A percentile compares a stretch with the other conserved stretches of the same genome.
Conservation (phyloP, 805 yeast species). For the Metschnikowia proteae region DNA sequence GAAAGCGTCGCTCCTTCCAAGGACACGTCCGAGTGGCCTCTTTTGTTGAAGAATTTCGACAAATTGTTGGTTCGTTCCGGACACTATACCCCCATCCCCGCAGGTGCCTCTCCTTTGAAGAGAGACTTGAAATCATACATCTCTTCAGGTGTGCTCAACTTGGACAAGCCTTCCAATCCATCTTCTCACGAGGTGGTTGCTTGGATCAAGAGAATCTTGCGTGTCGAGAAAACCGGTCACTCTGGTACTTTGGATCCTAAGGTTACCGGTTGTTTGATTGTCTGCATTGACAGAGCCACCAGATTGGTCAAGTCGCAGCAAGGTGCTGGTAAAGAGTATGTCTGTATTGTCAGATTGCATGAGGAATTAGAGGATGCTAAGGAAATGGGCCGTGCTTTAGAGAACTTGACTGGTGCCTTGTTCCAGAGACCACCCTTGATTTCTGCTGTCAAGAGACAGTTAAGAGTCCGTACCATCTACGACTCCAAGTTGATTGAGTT, state of each 20-base stretch:
- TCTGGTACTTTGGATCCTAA: constrained; percentile 98
- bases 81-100: constrained; percentile 95
- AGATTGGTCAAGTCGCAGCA: constrained; percentile 97
- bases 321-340: constrained; percentile 99
- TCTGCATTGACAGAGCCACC: constrained; percentile 97
- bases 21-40: constrained; percentile 94
- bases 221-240: constrained; percentile 98
- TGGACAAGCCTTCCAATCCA: constrained; percentile 98
- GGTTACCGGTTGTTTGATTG: constrained; percentile 98
- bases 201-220: constrained; percentile 93
- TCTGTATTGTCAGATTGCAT: constrained; percentile 93
- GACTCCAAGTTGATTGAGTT: constrained; percentile 94
- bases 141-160: constrained; percentile 92
- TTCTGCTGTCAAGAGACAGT: constrained; percentile 98
- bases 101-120: constrained; percentile 91
- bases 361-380: constrained; percentile 88
- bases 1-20: constrained; percentile 72
- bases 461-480: constrained; percentile 96
- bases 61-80: constrained; percentile 91
- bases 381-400: constrained; percentile 81
- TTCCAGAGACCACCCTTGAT: constrained; percentile 99
- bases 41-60: constrained; percentile 89
- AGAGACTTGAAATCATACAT: constrained; percentile 89
- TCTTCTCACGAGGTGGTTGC: constrained; percentile 99
- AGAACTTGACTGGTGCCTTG: constrained; percentile 95